Conservation (phyloP, 768 basidiomycete species). For the Amanita subjunquillea region DNA sequence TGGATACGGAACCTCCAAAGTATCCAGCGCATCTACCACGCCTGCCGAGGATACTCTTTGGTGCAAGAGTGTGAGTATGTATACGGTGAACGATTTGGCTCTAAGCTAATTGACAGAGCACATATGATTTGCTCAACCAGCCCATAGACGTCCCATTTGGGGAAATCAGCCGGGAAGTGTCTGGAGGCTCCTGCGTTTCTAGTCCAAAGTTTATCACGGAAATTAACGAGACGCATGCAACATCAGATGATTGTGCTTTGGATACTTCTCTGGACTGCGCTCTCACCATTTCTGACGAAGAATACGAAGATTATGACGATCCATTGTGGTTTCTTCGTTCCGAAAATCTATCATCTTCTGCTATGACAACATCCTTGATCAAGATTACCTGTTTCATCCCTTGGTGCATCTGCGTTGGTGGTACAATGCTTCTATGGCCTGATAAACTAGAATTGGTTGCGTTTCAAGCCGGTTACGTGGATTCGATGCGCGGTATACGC, state of each 20-base stretch:
- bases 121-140: not conserved
- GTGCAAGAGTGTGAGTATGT: not conserved
- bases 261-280: not conserved
- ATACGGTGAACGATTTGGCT: not conserved
- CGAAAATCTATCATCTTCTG: constrained; percentile 11
- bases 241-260: not conserved
- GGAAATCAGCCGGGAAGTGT: not conserved
- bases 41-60: not conserved
- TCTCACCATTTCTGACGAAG: not conserved
- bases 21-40: not conserved
- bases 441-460: constrained; percentile 23
- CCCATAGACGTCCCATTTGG: not conserved
- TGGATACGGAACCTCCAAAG: not conserved
- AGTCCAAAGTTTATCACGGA: not conserved
- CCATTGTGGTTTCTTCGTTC: constrained; percentile 7
- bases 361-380: constrained; percentile 8
- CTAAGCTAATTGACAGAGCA: not conserved
- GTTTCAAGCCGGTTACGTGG: constrained; percentile 15
- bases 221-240: not conserved
- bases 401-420: constrained; percentile 36
- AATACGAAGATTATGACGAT: not conserved
- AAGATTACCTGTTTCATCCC: constrained; percentile 26
- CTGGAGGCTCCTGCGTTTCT: not conserved
- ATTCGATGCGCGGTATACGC: constrained; percentile 20
- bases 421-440: constrained; percentile 27